Evolutionary conservation across 495 filamentous ascomycete genomes (phyloP).

Genomic region (Xanthoparmelia taractica): DNA sequence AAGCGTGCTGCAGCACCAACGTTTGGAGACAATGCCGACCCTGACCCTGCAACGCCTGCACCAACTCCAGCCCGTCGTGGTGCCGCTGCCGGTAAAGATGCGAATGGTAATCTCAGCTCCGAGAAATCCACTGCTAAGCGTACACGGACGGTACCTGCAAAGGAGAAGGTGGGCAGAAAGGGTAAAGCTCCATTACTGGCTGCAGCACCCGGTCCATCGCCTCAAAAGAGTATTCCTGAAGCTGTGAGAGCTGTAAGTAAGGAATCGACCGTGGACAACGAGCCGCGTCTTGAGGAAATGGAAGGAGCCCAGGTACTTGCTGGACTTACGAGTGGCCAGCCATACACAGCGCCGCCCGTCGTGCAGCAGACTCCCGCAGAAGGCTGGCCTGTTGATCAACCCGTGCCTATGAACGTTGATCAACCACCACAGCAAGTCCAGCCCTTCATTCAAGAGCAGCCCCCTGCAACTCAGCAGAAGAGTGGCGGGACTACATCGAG

Average conservation of each 20-base stretch:
- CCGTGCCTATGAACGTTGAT: constrained; percentile 34
- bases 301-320: constrained; percentile 25
- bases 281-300: constrained; percentile 22
- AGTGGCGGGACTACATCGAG: constrained; percentile 56
- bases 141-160: constrained; percentile 34
- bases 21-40: constrained; percentile 55
- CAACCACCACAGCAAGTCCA: constrained; percentile 19
- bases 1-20: constrained; percentile 62
- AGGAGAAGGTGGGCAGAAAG: constrained; percentile 37
- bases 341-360: constrained; percentile 2
- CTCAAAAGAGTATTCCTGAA: constrained; percentile 24
- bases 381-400: constrained; percentile 23
- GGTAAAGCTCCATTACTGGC: constrained; percentile 26
- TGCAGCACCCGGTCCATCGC: constrained; percentile 28
- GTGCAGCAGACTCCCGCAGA: constrained; percentile 14
- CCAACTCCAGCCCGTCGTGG: constrained; percentile 38
- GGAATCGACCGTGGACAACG: constrained; percentile 20
- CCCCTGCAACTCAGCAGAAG: constrained; percentile 27
- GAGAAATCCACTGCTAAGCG: constrained; percentile 51
- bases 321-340: constrained; percentile 17
- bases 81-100: constrained; percentile 34
- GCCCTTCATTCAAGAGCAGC: constrained; percentile 34
- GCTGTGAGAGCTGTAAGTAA: constrained; percentile 7
- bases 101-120: constrained; percentile 42
- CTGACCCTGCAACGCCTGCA: constrained; percentile 43